Percentiles rank a stretch among this genome's conserved stretches.
Evolutionary conservation across 2,329 filamentous ascomycete genomes (phyloP).

Genomic region (Neonectria coccinea): DNA sequence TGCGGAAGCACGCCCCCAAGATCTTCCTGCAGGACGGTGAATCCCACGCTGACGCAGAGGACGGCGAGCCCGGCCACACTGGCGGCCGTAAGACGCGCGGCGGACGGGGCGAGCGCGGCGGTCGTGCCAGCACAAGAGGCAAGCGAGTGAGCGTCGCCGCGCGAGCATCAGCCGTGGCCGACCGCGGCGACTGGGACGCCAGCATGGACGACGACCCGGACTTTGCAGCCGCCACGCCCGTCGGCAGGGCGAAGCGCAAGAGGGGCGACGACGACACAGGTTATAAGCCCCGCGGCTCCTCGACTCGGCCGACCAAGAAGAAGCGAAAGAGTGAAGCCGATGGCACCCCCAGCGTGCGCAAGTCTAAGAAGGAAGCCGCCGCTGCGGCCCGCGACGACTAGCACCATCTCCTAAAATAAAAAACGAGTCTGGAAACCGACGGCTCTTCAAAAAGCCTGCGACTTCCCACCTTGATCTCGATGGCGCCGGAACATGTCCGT

Average conservation of each 20-base stretch:
- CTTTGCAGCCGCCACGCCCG: constrained; percentile 47
- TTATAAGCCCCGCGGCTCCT: constrained; percentile 69
- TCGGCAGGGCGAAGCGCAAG: constrained; percentile 61
- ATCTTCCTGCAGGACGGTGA: constrained; percentile 82
- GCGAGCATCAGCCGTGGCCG: constrained; percentile 39
- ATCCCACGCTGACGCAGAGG: constrained; percentile 54
- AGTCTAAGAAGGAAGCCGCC: constrained; percentile 52
- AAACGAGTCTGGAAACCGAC: not conserved
- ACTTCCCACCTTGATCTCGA: constrained; percentile 19
- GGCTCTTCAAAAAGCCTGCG: constrained; percentile 17
- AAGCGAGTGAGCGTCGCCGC: constrained; percentile 50
- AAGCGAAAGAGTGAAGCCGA: constrained; percentile 68
- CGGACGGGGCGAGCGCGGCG: constrained; percentile 49
- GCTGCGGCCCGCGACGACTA: constrained; percentile 49
- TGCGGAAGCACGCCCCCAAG: constrained; percentile 85
- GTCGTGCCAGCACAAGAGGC: constrained; percentile 55
- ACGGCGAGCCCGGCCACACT: constrained; percentile 46
- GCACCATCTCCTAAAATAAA: not conserved
- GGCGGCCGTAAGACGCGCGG: constrained; percentile 53
- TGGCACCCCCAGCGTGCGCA: constrained; percentile 51
- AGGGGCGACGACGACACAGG: constrained; percentile 70
- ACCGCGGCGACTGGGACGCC: constrained; percentile 48
- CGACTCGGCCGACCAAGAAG: constrained; percentile 65
- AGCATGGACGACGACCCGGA: constrained; percentile 57
- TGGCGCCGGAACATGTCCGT: constrained; percentile 32